Evolutionary conservation across 768 basidiomycete species (phyloP).

Genomic region (Boletus sp.): DNA sequence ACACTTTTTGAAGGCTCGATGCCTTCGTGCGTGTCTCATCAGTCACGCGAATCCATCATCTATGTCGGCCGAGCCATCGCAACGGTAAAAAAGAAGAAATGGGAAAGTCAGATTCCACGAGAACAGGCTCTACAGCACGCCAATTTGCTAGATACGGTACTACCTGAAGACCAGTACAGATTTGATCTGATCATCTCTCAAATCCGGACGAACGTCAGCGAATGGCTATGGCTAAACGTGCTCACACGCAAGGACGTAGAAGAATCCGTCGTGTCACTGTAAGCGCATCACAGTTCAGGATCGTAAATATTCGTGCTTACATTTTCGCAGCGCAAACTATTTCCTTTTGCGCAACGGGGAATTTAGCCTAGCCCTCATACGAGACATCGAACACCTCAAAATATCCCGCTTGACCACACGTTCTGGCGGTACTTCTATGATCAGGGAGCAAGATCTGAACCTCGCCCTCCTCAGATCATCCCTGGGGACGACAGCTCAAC

Average conservation of each 20-base stretch:
- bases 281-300: constrained; percentile 29
- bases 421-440: constrained; percentile 67
- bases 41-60: constrained; percentile 75
- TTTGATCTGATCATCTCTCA: constrained; percentile 75
- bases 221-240: constrained; percentile 93
- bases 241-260: constrained; percentile 81
- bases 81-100: constrained; percentile 76
- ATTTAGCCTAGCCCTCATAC: constrained; percentile 78
- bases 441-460: constrained; percentile 88
- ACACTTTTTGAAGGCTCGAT: constrained; percentile 61
- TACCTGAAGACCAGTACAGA: constrained; percentile 72
- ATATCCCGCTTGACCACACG: constrained; percentile 70
- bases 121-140: constrained; percentile 65
- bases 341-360: constrained; percentile 89
- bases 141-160: constrained; percentile 57
- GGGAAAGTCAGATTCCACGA: constrained; percentile 75
- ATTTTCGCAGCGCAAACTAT: constrained; percentile 66
- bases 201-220: constrained; percentile 79
- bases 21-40: constrained; percentile 70
- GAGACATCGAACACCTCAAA: constrained; percentile 84
- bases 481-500: constrained; percentile 83
- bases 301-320: constrained; percentile 7
- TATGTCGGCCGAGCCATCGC: constrained; percentile 88
- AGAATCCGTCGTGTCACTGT: constrained; percentile 84
- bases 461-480: constrained; percentile 85